A percentile compares a stretch with the other conserved stretches of the same genome.
Evolutionary conservation across 768 basidiomycete genomes (phyloP).

Genomic region (Amanita subjunquillea): DNA sequence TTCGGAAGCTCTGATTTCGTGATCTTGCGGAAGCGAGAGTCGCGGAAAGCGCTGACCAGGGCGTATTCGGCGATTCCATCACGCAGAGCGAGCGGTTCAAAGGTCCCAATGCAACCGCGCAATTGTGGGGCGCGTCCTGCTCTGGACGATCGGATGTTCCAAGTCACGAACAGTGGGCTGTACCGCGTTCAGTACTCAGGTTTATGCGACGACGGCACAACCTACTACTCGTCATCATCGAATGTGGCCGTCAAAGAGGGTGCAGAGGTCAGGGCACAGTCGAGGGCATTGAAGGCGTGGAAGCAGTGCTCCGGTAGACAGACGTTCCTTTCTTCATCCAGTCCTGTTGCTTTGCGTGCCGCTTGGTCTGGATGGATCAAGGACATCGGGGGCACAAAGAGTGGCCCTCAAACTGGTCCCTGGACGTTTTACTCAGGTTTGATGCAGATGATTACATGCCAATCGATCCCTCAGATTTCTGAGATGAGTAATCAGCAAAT

Average conservation of each 20-base stretch:
- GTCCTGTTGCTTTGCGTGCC: constrained; percentile 21
- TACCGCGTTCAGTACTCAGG: background rate
- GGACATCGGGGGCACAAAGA: constrained; percentile 31
- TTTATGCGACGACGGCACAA: constrained; percentile 3
- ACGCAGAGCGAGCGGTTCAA: constrained; percentile 62
- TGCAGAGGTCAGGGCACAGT: constrained; percentile 59
- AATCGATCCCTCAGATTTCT: constrained; percentile 4
- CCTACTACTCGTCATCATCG: constrained; percentile 71
- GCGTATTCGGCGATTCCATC: constrained; percentile 86
- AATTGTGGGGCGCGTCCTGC: constrained; percentile 53
- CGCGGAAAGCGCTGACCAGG: constrained; percentile 82
- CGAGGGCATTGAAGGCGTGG: constrained; percentile 73
- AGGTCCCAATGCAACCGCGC: constrained; percentile 93
- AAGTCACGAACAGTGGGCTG: constrained; percentile 94
- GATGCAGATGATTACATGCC: background rate
- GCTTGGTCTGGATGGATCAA: constrained; percentile 43
- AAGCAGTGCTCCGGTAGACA: constrained; percentile 73
- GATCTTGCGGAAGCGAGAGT: constrained; percentile 79
- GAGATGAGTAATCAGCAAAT: constrained; percentile 6
- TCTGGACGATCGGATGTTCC: constrained; percentile 68
- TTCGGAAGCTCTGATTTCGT: constrained; percentile 62
- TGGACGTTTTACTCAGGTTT: background rate
- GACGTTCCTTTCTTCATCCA: constrained; percentile 27
- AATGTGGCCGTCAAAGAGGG: constrained; percentile 54
- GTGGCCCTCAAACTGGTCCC: constrained; percentile 1